A percentile compares a stretch with the other conserved stretches of the same genome.
Evolutionary conservation across 495 filamentous ascomycete species (phyloP).

Genomic region (Trypethelium eluteriae): DNA sequence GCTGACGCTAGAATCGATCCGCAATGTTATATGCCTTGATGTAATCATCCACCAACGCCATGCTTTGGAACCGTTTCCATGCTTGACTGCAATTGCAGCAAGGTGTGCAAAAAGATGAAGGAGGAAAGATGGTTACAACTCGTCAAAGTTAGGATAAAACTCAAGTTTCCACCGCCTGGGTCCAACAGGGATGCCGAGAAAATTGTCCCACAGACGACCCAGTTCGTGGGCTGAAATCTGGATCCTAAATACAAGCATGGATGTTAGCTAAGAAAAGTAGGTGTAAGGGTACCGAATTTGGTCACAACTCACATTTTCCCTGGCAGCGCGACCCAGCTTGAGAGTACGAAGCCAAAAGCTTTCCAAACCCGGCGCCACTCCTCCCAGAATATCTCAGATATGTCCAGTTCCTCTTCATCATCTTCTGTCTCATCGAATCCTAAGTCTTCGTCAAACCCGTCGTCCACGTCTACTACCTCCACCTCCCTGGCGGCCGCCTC

Average conservation of each 20-base stretch:
- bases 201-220: slow-evolving; percentile 61
- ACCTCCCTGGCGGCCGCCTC: slow-evolving; percentile 46
- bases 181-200: slow-evolving; percentile 66
- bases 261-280: neutral
- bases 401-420: neutral
- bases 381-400: slow-evolving; percentile 12
- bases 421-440: neutral
- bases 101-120: neutral
- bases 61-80: neutral
- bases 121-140: neutral
- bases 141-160: slow-evolving; percentile 8
- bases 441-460: slow-evolving; percentile 20
- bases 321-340: slow-evolving; percentile 63
- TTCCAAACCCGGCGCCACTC: slow-evolving; percentile 46
- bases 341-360: slow-evolving; percentile 57
- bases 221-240: slow-evolving; percentile 54
- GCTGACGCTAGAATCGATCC: no score
- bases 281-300: neutral
- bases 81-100: neutral
- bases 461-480: slow-evolving; percentile 24
- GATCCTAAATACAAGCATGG: slow-evolving; percentile 39
- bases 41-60: neutral
- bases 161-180: slow-evolving; percentile 60
- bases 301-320: slow-evolving; percentile 56
- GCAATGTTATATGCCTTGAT: neutral